phyloP scores from a whole-genome alignment of 2,329 filamentous ascomycete species.

The Xylariaceae sp. region DNA sequence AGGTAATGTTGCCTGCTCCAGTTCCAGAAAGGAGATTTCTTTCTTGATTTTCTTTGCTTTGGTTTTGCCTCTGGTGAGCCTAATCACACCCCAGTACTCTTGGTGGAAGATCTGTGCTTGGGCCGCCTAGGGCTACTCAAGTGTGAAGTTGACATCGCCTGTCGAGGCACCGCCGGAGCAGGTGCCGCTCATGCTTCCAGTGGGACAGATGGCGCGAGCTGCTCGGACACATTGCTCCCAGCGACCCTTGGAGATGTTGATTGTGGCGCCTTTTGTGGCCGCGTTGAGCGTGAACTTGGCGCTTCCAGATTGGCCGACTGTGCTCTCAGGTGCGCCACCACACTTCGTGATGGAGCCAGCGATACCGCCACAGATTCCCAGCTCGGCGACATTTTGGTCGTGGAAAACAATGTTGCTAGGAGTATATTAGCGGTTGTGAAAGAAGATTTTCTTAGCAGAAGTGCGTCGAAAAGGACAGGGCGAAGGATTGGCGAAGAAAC shows the following conservation, averaged over 20 bases:
- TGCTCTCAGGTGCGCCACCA: slow-evolving; percentile 51
- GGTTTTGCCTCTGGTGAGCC: neutral
- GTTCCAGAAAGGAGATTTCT: slow-evolving; percentile 26
- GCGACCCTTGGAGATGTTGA: slow-evolving; percentile 59
- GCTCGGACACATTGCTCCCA: slow-evolving; percentile 63
- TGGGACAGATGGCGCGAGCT: slow-evolving; percentile 57
- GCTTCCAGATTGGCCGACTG: slow-evolving; percentile 53
- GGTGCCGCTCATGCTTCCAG: slow-evolving; percentile 54
- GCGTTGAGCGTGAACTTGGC: slow-evolving; percentile 56
- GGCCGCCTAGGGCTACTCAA: slow-evolving; percentile 39
- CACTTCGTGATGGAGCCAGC: slow-evolving; percentile 54
- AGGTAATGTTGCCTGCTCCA: slow-evolving; percentile 17
- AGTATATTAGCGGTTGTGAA: slow-evolving; percentile 22
- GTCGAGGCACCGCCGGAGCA: slow-evolving; percentile 56
- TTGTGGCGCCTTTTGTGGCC: slow-evolving; percentile 51
- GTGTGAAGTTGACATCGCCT: slow-evolving; percentile 54
- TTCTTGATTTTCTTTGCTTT: neutral
- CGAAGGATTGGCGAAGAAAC: neutral
- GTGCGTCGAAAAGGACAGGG: neutral
- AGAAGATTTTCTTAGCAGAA: neutral
- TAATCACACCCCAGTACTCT: neutral
- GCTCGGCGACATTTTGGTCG: slow-evolving; percentile 56
- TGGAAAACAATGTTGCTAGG: slow-evolving; percentile 53
- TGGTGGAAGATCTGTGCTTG: slow-evolving; percentile 8
- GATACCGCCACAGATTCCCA: slow-evolving; percentile 60